Conservation (phyloP, 2,329 filamentous ascomycete genomes). For the Alternaria alternata region DNA sequence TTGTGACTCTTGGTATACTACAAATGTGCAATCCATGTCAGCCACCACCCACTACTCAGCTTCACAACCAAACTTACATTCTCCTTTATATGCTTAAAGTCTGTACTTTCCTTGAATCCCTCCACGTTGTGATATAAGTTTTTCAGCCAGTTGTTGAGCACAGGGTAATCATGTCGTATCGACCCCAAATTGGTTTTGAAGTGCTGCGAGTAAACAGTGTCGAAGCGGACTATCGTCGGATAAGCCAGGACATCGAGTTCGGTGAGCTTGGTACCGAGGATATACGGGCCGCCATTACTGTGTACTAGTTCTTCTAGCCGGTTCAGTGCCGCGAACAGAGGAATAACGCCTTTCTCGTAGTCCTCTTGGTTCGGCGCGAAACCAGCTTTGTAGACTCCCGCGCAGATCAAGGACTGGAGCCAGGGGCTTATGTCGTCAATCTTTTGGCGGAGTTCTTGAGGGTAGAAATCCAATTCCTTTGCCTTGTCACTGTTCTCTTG, state of each 20-base stretch:
- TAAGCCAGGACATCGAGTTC: conserved; percentile 68
- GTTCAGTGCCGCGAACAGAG: conserved; percentile 68
- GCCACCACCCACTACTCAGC: background rate
- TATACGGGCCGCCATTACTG: conserved; percentile 61
- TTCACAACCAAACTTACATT: conserved; percentile 53
- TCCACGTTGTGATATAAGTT: conserved; percentile 65
- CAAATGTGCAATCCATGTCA: background rate
- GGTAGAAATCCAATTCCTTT: conserved; percentile 62
- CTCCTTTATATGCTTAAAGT: conserved; percentile 74
- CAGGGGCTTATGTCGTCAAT: conserved; percentile 64
- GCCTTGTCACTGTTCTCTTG: conserved; percentile 50
- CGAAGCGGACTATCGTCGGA: conserved; percentile 66
- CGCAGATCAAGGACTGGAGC: conserved; percentile 66
- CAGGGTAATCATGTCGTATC: conserved; percentile 67
- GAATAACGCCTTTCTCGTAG: conserved; percentile 64
- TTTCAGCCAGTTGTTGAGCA: conserved; percentile 68
- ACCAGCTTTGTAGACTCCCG: conserved; percentile 69
- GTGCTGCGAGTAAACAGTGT: conserved; percentile 69
- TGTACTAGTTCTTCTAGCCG: conserved; percentile 61
- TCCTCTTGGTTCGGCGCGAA: conserved; percentile 64
- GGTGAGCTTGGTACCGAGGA: conserved; percentile 64
- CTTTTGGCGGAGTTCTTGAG: conserved; percentile 53
- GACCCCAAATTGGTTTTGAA: conserved; percentile 72
- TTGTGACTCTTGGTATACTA: conserved; percentile 67
- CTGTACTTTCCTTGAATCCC: conserved; percentile 66